phyloP scores from a whole-genome alignment of 2,329 filamentous ascomycete species.

The Fusarium odoratissimum region DNA sequence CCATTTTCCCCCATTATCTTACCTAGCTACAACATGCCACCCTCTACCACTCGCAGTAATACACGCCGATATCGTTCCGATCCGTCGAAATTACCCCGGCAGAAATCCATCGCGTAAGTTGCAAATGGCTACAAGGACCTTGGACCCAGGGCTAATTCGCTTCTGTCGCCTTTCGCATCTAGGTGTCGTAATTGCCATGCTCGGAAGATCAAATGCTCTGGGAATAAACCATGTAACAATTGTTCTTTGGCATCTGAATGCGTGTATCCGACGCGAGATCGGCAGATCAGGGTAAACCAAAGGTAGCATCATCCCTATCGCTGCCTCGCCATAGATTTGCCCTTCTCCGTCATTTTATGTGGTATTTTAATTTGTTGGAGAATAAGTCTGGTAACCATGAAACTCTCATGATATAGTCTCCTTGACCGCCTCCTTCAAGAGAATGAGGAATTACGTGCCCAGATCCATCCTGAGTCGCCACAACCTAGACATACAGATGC shows the following conservation, averaged over 20 bases:
- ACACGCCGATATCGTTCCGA: neutral
- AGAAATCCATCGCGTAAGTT: neutral
- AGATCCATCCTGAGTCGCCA: too few species aligned
- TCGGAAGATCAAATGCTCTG: neutral
- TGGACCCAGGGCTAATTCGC: neutral
- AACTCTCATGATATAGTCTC: neutral
- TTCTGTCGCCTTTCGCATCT: neutral
- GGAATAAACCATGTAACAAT: neutral
- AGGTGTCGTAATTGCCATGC: neutral
- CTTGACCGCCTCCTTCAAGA: neutral
- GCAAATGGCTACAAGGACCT: neutral
- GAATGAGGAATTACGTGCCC: neutral
- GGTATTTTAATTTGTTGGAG: too few species aligned
- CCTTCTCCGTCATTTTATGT: neutral
- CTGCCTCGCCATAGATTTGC: neutral
- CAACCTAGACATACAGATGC: neutral
- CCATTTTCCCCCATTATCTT: neutral
- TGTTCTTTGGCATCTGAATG: neutral
- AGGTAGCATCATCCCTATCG: neutral
- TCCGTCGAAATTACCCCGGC: neutral
- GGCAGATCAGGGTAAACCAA: neutral
- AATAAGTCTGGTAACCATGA: neutral
- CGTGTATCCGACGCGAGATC: neutral
- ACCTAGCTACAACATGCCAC: neutral
- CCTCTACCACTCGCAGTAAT: neutral